phyloP scores from a whole-genome alignment of 768 basidiomycete species.

The Tricholoma sp. region DNA sequence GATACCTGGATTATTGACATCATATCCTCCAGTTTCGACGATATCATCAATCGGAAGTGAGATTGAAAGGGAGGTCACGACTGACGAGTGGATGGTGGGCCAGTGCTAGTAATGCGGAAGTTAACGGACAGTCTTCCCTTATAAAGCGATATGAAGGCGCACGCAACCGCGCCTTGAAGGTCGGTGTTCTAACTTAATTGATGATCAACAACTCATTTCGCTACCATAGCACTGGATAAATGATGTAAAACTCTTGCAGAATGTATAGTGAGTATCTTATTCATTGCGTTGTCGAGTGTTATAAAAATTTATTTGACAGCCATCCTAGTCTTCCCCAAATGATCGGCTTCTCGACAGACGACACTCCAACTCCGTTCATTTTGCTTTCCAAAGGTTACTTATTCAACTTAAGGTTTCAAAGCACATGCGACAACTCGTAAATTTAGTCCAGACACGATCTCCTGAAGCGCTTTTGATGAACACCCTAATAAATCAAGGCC shows the following conservation, averaged over 20 bases:
- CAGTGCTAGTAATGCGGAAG: conserved; percentile 38
- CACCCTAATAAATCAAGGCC: too few species aligned
- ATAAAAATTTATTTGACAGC: conserved; percentile 18
- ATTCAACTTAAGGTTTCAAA: too few species aligned
- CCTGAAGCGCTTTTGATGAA: too few species aligned
- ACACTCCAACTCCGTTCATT: too few species aligned
- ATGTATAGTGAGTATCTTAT: conserved; percentile 35
- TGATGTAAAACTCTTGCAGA: conserved; percentile 46
- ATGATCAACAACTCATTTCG: not conserved
- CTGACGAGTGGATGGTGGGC: conserved; percentile 48
- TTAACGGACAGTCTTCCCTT: conserved; percentile 33
- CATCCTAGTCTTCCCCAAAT: conserved; percentile 50
- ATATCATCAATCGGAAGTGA: conserved; percentile 47
- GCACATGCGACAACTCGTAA: not conserved
- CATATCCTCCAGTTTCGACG: conserved; percentile 33
- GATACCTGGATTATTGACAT: too few species aligned
- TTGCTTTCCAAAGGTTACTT: too few species aligned
- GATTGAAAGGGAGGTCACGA: conserved; percentile 29
- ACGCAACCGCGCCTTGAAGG: conserved; percentile 27
- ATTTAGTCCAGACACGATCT: too few species aligned
- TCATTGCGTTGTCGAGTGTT: not conserved
- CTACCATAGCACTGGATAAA: conserved; percentile 38
- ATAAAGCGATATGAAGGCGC: conserved; percentile 41
- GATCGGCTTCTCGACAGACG: conserved; percentile 30
- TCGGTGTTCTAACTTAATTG: conserved; percentile 4